Base-by-base conservation (phyloP, 1,139 yeast genomes). In the Waltiozyma solani region DNA sequence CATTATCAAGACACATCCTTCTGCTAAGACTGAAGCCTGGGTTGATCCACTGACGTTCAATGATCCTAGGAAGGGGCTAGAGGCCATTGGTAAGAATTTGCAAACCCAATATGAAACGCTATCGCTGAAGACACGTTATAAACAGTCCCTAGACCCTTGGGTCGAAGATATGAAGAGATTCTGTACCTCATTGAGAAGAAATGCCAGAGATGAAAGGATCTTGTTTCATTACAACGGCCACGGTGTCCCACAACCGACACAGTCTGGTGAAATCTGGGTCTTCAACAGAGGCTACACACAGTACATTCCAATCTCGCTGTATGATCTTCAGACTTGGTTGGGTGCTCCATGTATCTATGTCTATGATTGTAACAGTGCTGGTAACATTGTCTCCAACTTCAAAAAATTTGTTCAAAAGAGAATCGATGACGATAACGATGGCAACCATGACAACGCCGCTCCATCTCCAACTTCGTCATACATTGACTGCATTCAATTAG, bases 231-330 rank as follows among this genome's bases (percentile, higher is more conserved):
- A 93, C 58, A 91, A 91, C 53, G 99, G 99, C 4, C 99, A 91
- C 56, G 99, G 99, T 15, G 99, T 91, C 3, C 99, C 99, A 0
- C 87, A 87, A 49, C 98, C 99, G 1, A 93, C 98, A 0, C 77
- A 87, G 23, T 78, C 89, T 39, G 99, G 99, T n/a, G 99, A 91
- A 56, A 86, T 91, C 19, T 91, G 99, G 99, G 97, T 93, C 14
- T 91, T 91, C 63, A 91, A 91, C 59, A 67, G 96, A 50, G 96
- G 96, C 1, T 93, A 89, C 58, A 91, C 98, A 1, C 98, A 91
- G 61, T 91, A 91, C 57, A 91, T 91, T 44, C 99, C 99, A 1
- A 93, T 91, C 2, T 84, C 96, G 6, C 63, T 91, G 19, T 87
- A 85, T 56, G 98, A 93, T 54, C 66, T 91, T 39, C 98, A 91